A percentile compares a stretch with the other conserved stretches of the same genome.
Evolutionary conservation across 768 basidiomycete species (phyloP).

Genomic region (Amanita subjunquillea): DNA sequence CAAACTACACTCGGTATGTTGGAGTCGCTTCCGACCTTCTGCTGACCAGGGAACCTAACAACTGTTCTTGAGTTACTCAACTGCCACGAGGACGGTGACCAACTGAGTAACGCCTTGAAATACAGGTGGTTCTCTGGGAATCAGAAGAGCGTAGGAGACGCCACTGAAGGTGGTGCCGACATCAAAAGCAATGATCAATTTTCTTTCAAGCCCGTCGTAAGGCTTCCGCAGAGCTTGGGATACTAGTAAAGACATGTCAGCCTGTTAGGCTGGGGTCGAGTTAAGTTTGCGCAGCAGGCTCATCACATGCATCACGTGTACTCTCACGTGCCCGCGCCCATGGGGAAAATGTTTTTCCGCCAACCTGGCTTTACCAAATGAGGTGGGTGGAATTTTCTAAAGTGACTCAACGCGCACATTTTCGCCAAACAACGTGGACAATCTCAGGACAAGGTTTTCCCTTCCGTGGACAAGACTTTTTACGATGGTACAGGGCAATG

Average conservation of each 20-base stretch:
- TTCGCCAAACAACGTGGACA: too few relatives aligned
- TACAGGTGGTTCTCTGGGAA: slow-evolving; percentile 17
- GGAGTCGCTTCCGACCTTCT: background rate
- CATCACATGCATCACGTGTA: too few relatives aligned
- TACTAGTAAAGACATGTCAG: slow-evolving; percentile 1
- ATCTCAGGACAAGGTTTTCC: too few relatives aligned
- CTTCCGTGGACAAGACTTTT: too few relatives aligned
- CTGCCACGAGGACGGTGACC: slow-evolving; percentile 3
- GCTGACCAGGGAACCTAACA: background rate
- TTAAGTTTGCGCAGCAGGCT: background rate
- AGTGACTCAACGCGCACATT: too few relatives aligned
- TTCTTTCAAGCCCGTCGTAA: slow-evolving; percentile 27
- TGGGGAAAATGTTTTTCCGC: too few relatives aligned
- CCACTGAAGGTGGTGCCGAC: slow-evolving; percentile 42
- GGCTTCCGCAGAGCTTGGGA: slow-evolving; percentile 17
- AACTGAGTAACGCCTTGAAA: slow-evolving; percentile 29
- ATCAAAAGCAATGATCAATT: slow-evolving; percentile 40
- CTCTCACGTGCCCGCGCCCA: too few relatives aligned
- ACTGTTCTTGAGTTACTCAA: background rate
- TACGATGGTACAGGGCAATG: too few relatives aligned
- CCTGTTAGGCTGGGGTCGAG: background rate
- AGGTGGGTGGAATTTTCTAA: too few relatives aligned
- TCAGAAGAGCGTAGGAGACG: slow-evolving; percentile 24
- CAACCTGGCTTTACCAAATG: too few relatives aligned
- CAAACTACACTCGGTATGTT: slow-evolving; percentile 6